Evolutionary conservation across 768 basidiomycete species (phyloP).

Genomic region (Boletus sp.): DNA sequence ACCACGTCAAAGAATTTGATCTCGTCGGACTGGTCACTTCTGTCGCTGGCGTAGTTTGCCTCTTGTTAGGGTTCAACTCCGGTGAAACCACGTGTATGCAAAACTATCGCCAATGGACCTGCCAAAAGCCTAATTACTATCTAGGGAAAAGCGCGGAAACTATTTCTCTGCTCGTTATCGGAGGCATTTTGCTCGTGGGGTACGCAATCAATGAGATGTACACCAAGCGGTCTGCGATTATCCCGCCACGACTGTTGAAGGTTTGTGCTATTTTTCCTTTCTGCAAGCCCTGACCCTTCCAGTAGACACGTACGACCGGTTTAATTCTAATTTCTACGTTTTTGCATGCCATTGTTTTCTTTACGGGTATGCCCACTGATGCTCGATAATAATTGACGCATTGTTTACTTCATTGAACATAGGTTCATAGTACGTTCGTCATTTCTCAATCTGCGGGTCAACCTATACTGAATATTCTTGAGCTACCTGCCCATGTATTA

Average conservation of each 20-base stretch:
- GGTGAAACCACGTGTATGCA: constrained; percentile 32
- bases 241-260: constrained; percentile 40
- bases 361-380: constrained; percentile 23
- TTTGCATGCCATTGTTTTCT: constrained; percentile 34
- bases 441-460: background rate
- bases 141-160: constrained; percentile 32
- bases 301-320: constrained; percentile 38
- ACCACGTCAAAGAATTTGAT: constrained; percentile 37
- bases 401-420: background rate
- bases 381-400: background rate
- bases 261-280: constrained; percentile 3
- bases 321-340: constrained; percentile 31
- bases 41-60: constrained; percentile 35
- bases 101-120: background rate
- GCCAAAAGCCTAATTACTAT: background rate
- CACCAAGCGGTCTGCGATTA: constrained; percentile 35
- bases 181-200: constrained; percentile 28
- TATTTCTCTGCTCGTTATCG: constrained; percentile 37
- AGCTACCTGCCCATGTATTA: constrained; percentile 42
- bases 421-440: constrained; percentile 26
- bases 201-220: constrained; percentile 34
- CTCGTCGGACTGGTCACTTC: constrained; percentile 36
- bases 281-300: background rate
- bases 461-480: constrained; percentile 4
- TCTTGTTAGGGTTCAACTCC: constrained; percentile 39